Conservation (phyloP, 2,329 filamentous ascomycete species). For the Ceratocystis ficicola region DNA sequence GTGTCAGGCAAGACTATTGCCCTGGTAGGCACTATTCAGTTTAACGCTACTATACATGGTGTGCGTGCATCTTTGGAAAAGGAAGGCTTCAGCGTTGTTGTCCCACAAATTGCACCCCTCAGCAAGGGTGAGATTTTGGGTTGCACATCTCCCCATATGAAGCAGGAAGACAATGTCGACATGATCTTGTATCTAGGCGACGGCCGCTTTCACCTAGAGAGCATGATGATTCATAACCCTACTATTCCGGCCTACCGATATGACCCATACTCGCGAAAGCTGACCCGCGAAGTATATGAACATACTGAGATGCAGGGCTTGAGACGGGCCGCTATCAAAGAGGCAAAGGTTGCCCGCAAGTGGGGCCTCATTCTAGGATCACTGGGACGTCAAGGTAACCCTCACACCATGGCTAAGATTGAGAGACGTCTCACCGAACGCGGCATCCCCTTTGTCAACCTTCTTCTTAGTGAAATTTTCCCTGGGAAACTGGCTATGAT, state of each 20-base stretch:
- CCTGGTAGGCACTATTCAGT: constrained; percentile 93
- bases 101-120: constrained; percentile 84
- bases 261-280: constrained; percentile 84
- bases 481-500: constrained; percentile 90
- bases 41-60: constrained; percentile 92
- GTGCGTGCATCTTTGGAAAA: constrained; percentile 64
- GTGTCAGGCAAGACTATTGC: constrained; percentile 73
- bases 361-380: constrained; percentile 94
- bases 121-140: constrained; percentile 93
- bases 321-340: constrained; percentile 61
- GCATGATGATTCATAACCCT: constrained; percentile 98
- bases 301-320: constrained; percentile 82
- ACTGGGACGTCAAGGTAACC: constrained; percentile 87
- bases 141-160: constrained; percentile 76
- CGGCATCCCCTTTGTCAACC: constrained; percentile 69
- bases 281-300: constrained; percentile 84
- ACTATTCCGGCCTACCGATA: constrained; percentile 83
- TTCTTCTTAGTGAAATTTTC: constrained; percentile 90
- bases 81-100: constrained; percentile 71
- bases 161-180: constrained; percentile 50
- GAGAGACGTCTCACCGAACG: constrained; percentile 60
- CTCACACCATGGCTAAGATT: constrained; percentile 78
- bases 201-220: constrained; percentile 90
- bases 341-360: constrained; percentile 65
- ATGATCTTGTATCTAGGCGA: constrained; percentile 82